A percentile compares a stretch with the other conserved stretches of the same genome.
Conservation (phyloP, 768 basidiomycete species). For the Tremella yokohamensis region DNA sequence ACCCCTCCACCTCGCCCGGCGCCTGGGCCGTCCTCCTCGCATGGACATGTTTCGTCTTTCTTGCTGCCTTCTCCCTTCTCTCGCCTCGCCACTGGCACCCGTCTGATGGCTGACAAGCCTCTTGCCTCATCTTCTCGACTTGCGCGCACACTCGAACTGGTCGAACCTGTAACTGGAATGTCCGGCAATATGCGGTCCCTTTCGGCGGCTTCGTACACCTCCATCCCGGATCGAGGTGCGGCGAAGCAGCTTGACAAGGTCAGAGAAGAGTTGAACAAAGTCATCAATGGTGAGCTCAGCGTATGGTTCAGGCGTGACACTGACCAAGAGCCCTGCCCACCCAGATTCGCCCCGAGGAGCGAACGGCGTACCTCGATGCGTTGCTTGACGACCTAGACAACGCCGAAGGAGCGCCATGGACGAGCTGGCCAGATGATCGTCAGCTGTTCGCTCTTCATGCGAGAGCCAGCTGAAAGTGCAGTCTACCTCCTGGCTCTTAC, state of each 20-base stretch:
- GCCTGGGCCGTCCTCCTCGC: too few species aligned
- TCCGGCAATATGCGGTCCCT: not conserved
- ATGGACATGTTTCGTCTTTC: too few species aligned
- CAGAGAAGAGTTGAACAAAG: not conserved
- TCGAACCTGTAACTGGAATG: not conserved
- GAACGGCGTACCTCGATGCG: constrained; percentile 59
- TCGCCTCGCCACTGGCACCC: too few species aligned
- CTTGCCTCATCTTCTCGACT: not conserved
- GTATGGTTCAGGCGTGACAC: too few species aligned
- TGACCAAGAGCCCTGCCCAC: constrained; percentile 55
- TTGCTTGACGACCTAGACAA: constrained; percentile 62
- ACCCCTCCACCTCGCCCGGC: too few species aligned
- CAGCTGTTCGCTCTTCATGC: constrained; percentile 22
- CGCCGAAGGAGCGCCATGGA: constrained; percentile 53
- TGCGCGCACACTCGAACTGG: not conserved
- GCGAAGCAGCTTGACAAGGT: not conserved
- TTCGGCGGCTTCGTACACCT: not conserved
- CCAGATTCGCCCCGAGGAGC: constrained; percentile 56
- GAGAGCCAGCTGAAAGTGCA: constrained; percentile 43
- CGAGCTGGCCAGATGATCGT: constrained; percentile 60
- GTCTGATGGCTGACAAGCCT: constrained; percentile 3
- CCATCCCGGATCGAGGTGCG: not conserved
- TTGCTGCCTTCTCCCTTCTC: too few species aligned
- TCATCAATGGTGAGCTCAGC: not conserved
- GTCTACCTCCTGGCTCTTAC: constrained; percentile 67